phyloP scores from a whole-genome alignment of 1,284 basidiomycete species.

The Neonothopanus nambi region DNA sequence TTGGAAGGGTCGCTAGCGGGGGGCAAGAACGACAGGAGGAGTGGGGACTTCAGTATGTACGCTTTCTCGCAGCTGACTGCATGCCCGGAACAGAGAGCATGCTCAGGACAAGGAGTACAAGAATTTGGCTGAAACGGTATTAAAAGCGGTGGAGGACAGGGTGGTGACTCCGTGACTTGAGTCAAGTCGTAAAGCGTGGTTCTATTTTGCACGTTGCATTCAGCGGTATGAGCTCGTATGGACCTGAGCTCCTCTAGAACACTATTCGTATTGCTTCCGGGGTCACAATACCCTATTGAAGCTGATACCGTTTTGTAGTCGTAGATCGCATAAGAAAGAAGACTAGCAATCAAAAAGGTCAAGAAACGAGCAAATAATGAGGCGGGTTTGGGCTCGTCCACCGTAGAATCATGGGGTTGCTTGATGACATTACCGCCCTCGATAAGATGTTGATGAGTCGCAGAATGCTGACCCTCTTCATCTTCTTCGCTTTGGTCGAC shows the following conservation, averaged over 20 bases:
- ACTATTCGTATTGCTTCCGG: slow-evolving; percentile 62
- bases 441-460: slow-evolving; percentile 35
- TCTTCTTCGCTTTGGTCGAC: slow-evolving; percentile 25
- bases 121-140: slow-evolving; percentile 60
- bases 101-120: slow-evolving; percentile 87
- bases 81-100: slow-evolving; percentile 72
- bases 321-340: slow-evolving; percentile 40
- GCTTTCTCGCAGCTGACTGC: slow-evolving; percentile 73
- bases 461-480: slow-evolving; percentile 24
- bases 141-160: slow-evolving; percentile 55
- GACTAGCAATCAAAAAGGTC: slow-evolving; percentile 35
- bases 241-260: slow-evolving; percentile 51
- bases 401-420: slow-evolving; percentile 14
- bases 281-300: slow-evolving; percentile 82
- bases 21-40: slow-evolving; percentile 58
- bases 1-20: slow-evolving; percentile 36
- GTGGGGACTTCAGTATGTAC: slow-evolving; percentile 69
- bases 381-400: slow-evolving; percentile 15
- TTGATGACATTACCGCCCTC: slow-evolving; percentile 24
- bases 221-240: slow-evolving; percentile 47
- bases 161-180: slow-evolving; percentile 35
- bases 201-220: slow-evolving; percentile 61
- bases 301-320: slow-evolving; percentile 69
- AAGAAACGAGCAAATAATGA: slow-evolving; percentile 30
- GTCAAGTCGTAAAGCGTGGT: slow-evolving; percentile 36